These are phyloP conservation scores for Sideroxylon spinosum DNA, from an alignment of 179 eudicot species.

Conservation along the genomic window DNA sequence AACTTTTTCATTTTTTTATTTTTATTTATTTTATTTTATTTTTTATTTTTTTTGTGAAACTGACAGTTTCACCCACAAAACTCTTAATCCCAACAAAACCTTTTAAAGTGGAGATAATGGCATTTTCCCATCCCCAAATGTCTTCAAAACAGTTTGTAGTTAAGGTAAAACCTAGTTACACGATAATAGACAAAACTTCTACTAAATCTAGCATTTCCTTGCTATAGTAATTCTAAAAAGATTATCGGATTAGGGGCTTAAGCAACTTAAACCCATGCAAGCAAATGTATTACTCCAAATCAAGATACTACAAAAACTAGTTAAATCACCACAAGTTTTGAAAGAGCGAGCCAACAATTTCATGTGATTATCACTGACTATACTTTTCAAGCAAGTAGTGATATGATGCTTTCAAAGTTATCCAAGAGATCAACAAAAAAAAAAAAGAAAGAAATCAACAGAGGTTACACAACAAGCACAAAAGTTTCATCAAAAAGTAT, in stretches of 20 bases:
- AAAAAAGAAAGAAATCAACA: too few species aligned
- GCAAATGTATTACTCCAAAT: background rate
- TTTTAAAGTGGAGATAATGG: conserved; percentile 42
- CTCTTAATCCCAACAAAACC: conserved; percentile 45
- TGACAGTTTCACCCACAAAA: too few species aligned
- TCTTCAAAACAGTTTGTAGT: conserved; percentile 22
- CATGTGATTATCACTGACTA: too few species aligned
- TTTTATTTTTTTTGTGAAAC: too few species aligned
- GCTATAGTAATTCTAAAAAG: too few species aligned
- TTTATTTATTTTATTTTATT: too few species aligned
- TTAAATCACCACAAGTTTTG: background rate
- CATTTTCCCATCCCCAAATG: conserved; percentile 45
- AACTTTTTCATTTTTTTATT: too few species aligned
- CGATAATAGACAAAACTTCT: too few species aligned
- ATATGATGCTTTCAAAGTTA: background rate
- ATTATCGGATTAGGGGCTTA: too few species aligned
- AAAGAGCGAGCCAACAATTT: background rate
- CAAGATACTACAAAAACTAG: background rate
- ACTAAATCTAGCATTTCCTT: too few species aligned
- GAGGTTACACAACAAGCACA: too few species aligned
- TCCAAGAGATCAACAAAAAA: background rate
- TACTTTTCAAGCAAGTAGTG: background rate
- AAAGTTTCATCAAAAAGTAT: too few species aligned
- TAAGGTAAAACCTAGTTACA: background rate
- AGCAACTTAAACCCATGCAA: background rate